Percentiles rank a stretch among this genome's conserved stretches.
phyloP scores from a whole-genome alignment of 208 protist genomes.

The Trypanosoma theileri region DNA sequence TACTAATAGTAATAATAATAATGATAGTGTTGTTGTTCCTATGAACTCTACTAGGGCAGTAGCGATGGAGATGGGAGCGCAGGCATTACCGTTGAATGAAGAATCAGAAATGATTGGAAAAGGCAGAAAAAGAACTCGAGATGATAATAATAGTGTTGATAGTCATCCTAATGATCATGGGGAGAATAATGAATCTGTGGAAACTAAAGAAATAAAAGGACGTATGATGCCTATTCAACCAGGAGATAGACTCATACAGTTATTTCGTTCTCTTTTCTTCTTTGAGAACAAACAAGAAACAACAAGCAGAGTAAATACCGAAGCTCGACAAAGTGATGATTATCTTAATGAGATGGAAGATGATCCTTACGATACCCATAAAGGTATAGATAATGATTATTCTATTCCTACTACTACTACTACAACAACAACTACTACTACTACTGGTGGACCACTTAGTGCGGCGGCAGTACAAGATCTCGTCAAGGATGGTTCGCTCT shows the following conservation, averaged over 20 bases:
- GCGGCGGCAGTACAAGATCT: slow-evolving; percentile 40
- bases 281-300: slow-evolving; percentile 6
- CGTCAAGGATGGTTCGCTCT: slow-evolving; percentile 54
- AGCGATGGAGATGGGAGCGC: background rate
- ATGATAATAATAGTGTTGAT: background rate
- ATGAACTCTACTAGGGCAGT: background rate
- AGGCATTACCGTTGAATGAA: too few species aligned
- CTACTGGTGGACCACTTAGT: slow-evolving; percentile 15
- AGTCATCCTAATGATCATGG: background rate
- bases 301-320: background rate
- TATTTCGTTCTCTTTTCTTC: slow-evolving; percentile 32
- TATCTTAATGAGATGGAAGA: background rate
- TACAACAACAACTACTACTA: background rate
- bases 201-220: slow-evolving; percentile 1
- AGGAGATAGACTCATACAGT: slow-evolving; percentile 7
- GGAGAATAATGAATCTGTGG: background rate
- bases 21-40: background rate
- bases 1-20: background rate
- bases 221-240: background rate
- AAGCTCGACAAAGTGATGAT: background rate
- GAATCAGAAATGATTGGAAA: background rate
- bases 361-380: background rate
- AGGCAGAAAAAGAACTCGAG: background rate
- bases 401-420: background rate
- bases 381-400: background rate